Base-by-base conservation (phyloP, 2,329 filamentous ascomycete species). In the Cladophialophora psammophila region DNA sequence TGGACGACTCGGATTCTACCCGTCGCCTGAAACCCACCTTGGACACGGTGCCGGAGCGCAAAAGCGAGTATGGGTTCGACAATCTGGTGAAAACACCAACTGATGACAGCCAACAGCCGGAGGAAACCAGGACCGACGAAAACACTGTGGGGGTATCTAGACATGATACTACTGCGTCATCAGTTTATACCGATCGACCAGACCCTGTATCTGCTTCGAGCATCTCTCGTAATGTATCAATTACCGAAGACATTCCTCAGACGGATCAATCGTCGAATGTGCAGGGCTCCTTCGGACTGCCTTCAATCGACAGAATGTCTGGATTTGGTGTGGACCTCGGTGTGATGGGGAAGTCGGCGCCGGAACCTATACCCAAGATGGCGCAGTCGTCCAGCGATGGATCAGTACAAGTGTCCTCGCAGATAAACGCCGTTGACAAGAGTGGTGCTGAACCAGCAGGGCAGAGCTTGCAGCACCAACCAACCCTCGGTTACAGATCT, bases 51-150 rank as follows among this genome's bases (percentile, higher is more conserved):
- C 81, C 81, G 1, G 87, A 89, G 75, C 81, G 84, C 64, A 87
- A 84, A 76, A 87, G 84, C 77, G 87, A 88, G 73, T 85, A 88
- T 74, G 84, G 82, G 10, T 78, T 87, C 65, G 84, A 86, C 9
- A 81, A 82, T 20, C 56, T 81, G 40, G 58, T 70, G 26, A 54
- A 59, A 34, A n/a, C 40, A 32, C 12, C 55, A 54, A 59, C 45
- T 31, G 50, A 35, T 42, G 36, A 40, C 57, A 61, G 59, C 63
- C 34, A 54, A 57, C 55, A 26, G 57, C 36, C 42, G 65, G 64
- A 48, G 69, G 66, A 50, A 52, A 63, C 50, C 64, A 68, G 36
- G 60, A 63, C 32, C 34, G 66, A 53, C 66, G 72, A 50, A 64
- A 65, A 40, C 2, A 12, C 26, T 31, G 13, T 20, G 35, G 45